Evolutionary conservation across 768 basidiomycete species (phyloP).

Genomic region (Mycena chlorophos): DNA sequence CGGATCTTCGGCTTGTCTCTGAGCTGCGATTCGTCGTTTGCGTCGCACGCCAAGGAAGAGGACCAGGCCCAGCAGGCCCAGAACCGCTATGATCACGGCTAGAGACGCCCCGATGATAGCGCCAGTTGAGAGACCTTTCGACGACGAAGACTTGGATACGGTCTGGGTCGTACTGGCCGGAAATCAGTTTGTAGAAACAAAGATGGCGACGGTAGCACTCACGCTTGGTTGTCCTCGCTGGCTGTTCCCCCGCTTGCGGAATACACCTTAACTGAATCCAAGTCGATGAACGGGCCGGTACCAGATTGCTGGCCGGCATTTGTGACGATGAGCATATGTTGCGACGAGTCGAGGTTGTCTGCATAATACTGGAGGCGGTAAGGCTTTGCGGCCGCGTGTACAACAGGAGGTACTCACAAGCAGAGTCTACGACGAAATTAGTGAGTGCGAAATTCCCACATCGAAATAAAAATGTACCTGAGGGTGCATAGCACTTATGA

Average conservation of each 20-base stretch:
- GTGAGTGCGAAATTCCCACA: background rate
- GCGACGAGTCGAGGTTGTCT: constrained; percentile 37
- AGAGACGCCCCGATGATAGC: constrained; percentile 13
- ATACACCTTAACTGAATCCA: constrained; percentile 44
- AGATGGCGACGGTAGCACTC: background rate
- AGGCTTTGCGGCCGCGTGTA: background rate
- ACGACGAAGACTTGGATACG: background rate
- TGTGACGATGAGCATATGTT: constrained; percentile 42
- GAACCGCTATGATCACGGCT: background rate
- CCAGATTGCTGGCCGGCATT: constrained; percentile 30
- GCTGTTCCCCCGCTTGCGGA: constrained; percentile 21
- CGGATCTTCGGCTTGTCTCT: constrained; percentile 2
- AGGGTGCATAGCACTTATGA: constrained; percentile 31
- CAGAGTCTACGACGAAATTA: constrained; percentile 28
- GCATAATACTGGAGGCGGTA: constrained; percentile 39
- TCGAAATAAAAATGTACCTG: constrained; percentile 24
- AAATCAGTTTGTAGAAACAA: background rate
- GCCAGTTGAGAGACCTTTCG: constrained; percentile 7
- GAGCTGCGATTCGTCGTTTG: constrained; percentile 23
- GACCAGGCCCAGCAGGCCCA: constrained; percentile 22
- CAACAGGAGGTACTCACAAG: constrained; percentile 29
- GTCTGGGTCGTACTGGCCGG: background rate
- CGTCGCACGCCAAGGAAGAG: constrained; percentile 30
- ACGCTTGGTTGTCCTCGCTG: constrained; percentile 10
- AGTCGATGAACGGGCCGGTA: constrained; percentile 43